Evolutionary conservation across 2,329 filamentous ascomycete species (phyloP), one percentile per base, ranked within the genome.

Genomic region (Fusarium phyllophilum): DNA sequence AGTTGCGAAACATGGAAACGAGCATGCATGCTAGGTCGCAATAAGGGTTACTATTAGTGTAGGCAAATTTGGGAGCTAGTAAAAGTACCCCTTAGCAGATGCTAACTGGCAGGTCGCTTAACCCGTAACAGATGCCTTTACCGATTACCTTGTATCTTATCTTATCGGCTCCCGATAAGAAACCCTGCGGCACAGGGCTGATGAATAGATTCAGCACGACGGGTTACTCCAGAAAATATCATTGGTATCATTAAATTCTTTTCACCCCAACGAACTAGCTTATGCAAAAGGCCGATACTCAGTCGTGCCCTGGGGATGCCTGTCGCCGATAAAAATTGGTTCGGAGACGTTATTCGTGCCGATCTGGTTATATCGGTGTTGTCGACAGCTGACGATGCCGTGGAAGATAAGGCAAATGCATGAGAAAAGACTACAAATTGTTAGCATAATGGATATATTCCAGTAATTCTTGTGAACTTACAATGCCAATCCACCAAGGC

Each of bases 401-500:
- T 85, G 82, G 10, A 86, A 80, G 18, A 82, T 70, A 24, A 87
- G 82, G 41, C 84, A 80, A 59, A 82, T 78, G 56, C 84, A 57
- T 72, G 84, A 86, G 52, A 86, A 82, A 8, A 84, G 60, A 71
- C 86, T 88, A 55, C 3, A 33, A 5, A 5, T 26, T 3, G 39
- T 55, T 8, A 72, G 18, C 11, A 29, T 26, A 26, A 26, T 26
- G 26, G 26, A 26, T 26, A 26, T 26, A 6, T 26, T 26, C 6
- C 26, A 26, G 26, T 26, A 26, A 4, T 26, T 22, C 29, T 1
- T 9, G 12, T n/a, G 0, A 11, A 81, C 85, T 76, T 79, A 87
- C 86, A 86, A 86, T 38, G 84, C 73, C 0, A 86, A 18, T 4
- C 79, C 84, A 9, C 85, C 85, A 1, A 88, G 63, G 5, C 79